Evolutionary conservation across 2,329 filamentous ascomycete species (phyloP).

Genomic region (Byssochlamys sp.): DNA sequence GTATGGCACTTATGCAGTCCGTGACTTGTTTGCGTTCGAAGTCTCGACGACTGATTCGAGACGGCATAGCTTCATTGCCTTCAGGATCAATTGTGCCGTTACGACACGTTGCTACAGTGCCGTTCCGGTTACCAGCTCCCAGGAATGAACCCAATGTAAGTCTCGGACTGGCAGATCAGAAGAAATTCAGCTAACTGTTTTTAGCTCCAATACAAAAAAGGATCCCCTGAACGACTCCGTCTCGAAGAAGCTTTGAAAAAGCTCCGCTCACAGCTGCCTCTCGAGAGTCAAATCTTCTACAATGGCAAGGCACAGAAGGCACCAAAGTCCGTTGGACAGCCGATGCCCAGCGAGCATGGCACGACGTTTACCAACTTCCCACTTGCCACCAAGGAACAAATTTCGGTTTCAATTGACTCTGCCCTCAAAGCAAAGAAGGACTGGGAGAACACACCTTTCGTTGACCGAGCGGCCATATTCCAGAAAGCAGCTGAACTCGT

Average conservation of each 20-base stretch:
- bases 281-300: conserved; percentile 17
- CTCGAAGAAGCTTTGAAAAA: conserved; percentile 21
- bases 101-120: conserved; percentile 10
- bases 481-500: conserved; percentile 91
- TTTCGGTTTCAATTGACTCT: conserved; percentile 68
- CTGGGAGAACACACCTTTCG: conserved; percentile 81
- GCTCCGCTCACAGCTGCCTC: conserved; percentile 24
- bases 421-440: conserved; percentile 72
- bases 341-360: background rate
- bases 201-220: background rate
- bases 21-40: background rate
- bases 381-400: conserved; percentile 65
- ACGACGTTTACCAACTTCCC: conserved; percentile 68
- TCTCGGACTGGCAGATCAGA: background rate
- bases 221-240: conserved; percentile 24
- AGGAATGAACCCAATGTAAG: conserved; percentile 26
- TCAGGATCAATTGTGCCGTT: background rate
- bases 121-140: conserved; percentile 22
- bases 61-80: conserved; percentile 1
- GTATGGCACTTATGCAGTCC: background rate
- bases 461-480: conserved; percentile 85
- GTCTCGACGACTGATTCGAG: conserved; percentile 13
- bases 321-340: background rate
- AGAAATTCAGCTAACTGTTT: background rate
- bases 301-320: conserved; percentile 18